Evolutionary conservation across 805 yeast genomes (phyloP).

Genomic region (Metschnikowia anglica): DNA sequence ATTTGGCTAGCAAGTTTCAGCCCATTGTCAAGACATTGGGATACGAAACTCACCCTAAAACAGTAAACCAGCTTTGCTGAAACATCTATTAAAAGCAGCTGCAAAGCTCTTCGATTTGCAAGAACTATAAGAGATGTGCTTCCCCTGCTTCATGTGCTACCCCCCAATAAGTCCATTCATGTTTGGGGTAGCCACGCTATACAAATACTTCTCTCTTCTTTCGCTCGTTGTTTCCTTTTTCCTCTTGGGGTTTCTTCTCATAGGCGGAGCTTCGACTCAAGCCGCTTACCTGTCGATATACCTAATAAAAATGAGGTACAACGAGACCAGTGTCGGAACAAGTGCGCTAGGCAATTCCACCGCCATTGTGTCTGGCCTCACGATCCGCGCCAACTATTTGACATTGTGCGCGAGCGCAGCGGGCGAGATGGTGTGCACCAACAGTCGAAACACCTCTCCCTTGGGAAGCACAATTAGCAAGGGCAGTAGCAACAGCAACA

Average conservation of each 20-base stretch:
- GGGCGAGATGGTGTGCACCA: conserved; percentile 36
- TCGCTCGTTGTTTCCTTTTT: conserved; percentile 49
- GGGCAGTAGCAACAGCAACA: conserved; percentile 26
- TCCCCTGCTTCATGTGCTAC: conserved; percentile 10
- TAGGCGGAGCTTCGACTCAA: conserved; percentile 50
- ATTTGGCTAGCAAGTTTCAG: conserved; percentile 12
- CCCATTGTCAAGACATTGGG: neutral
- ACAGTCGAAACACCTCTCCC: conserved; percentile 26
- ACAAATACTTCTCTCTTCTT: conserved; percentile 20
- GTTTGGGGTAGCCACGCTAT: conserved; percentile 14
- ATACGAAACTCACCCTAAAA: neutral
- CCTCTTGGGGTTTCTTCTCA: conserved; percentile 51
- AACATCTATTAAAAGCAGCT: conserved; percentile 3
- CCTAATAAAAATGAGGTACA: conserved; percentile 49
- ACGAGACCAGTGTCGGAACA: conserved; percentile 26
- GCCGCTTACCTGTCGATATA: conserved; percentile 49
- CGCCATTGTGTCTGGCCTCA: conserved; percentile 37
- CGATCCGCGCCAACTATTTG: conserved; percentile 53
- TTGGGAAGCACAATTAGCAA: conserved; percentile 16
- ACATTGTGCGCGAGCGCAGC: conserved; percentile 51
- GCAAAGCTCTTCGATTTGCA: neutral
- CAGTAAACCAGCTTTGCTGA: conserved; percentile 2
- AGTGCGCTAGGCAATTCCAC: conserved; percentile 4
- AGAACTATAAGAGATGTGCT: conserved; percentile 12
- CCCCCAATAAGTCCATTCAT: conserved; percentile 15